phyloP scores from a whole-genome alignment of 2,329 filamentous ascomycete species.

The Leptographium radiaticola region DNA sequence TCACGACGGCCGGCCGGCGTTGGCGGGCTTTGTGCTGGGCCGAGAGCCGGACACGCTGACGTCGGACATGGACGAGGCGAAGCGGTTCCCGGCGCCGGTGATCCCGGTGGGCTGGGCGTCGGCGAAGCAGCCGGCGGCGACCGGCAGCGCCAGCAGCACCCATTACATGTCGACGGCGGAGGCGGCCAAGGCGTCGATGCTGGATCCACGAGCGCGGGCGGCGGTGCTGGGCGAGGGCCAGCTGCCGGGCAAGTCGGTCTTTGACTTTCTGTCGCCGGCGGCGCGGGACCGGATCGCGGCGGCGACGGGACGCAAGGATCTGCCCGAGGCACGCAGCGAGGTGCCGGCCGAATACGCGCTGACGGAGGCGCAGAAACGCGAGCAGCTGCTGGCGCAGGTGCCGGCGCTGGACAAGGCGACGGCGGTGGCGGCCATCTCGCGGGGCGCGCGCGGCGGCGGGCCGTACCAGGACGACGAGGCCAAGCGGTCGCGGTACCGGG shows the following conservation, averaged over 20 bases:
- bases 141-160: conserved; percentile 5
- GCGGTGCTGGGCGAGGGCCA: conserved; percentile 67
- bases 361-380: conserved; percentile 48
- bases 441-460: conserved; percentile 51
- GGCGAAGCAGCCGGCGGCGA: conserved; percentile 27
- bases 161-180: conserved; percentile 60
- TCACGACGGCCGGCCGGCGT: conserved; percentile 66
- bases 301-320: conserved; percentile 59
- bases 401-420: conserved; percentile 54
- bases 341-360: conserved; percentile 51
- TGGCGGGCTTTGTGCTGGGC: conserved; percentile 69
- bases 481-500: conserved; percentile 70
- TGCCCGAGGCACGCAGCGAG: conserved; percentile 69
- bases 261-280: conserved; percentile 75
- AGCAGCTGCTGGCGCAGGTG: conserved; percentile 43
- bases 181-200: conserved; percentile 60
- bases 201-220: conserved; percentile 67
- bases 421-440: conserved; percentile 54
- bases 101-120: conserved; percentile 66
- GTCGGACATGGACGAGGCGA: conserved; percentile 26
- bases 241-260: conserved; percentile 85
- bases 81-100: conserved; percentile 48
- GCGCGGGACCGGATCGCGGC: conserved; percentile 64
- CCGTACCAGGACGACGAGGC: conserved; percentile 73
- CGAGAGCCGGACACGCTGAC: conserved; percentile 33